These are phyloP conservation scores for Wickerhamiella nectarea DNA, from an alignment of 805 yeast genomes.

Conservation along the genomic window DNA sequence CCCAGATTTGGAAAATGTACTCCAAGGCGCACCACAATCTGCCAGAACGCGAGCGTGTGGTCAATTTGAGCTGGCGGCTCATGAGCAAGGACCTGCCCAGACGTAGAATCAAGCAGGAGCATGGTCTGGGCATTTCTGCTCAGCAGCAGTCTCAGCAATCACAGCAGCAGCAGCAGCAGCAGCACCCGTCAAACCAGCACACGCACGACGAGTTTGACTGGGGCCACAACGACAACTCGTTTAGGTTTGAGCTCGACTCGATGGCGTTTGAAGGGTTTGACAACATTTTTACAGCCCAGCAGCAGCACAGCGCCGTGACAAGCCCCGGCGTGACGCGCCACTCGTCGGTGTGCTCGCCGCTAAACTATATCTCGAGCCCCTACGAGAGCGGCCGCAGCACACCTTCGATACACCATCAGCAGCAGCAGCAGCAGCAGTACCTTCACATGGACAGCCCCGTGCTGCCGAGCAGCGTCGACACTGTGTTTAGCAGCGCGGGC, in stretches of 20 bases:
- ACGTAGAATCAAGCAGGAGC: background rate
- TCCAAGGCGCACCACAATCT: constrained; percentile 57
- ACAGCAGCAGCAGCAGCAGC: background rate
- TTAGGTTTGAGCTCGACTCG: constrained; percentile 10
- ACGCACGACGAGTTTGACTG: background rate
- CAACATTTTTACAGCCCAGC: constrained; percentile 1
- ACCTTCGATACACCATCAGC: background rate
- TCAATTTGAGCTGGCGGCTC: constrained; percentile 78
- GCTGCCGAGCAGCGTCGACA: constrained; percentile 1
- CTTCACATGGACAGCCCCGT: background rate
- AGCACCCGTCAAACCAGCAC: background rate
- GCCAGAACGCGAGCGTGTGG: constrained; percentile 66
- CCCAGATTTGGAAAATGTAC: constrained; percentile 69
- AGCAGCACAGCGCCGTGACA: background rate
- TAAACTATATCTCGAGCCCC: constrained; percentile 2
- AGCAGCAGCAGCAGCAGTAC: constrained; percentile 2
- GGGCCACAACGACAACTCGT: constrained; percentile 4
- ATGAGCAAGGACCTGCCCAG: constrained; percentile 30
- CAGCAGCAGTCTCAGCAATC: background rate
- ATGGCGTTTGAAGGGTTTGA: constrained; percentile 12
- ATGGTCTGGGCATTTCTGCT: too few relatives aligned
- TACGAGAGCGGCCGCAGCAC: constrained; percentile 8
- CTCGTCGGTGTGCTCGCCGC: constrained; percentile 5
- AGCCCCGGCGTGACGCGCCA: background rate
- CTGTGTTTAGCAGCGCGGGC: background rate